Conservation (phyloP, 768 basidiomycete genomes). For the Pilatotrama ljubarskyi region DNA sequence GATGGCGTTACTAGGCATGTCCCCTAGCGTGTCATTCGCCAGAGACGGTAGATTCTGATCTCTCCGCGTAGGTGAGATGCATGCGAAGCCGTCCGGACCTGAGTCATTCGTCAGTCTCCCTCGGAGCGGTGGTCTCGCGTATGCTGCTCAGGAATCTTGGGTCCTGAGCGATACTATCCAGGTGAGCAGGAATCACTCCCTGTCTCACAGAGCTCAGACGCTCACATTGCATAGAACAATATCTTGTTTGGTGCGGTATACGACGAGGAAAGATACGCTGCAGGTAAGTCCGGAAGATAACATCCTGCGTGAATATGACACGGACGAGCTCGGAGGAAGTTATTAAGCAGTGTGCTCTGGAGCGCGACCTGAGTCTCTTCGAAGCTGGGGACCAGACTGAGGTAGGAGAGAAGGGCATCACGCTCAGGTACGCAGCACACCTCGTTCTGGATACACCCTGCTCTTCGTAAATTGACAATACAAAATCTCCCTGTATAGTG, state of each 20-base stretch:
- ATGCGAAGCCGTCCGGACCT: constrained; percentile 49
- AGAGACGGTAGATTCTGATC: neutral
- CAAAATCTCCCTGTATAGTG: constrained; percentile 28
- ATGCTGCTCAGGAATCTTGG: constrained; percentile 84
- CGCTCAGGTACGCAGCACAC: constrained; percentile 32
- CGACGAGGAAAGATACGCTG: constrained; percentile 45
- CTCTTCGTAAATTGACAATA: too few relatives aligned
- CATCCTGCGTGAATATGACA: neutral
- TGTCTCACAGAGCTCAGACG: too few relatives aligned
- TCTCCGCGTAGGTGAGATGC: constrained; percentile 54
- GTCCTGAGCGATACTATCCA: constrained; percentile 76
- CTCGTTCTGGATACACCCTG: too few relatives aligned
- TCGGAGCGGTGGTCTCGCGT: constrained; percentile 66
- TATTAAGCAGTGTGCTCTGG: constrained; percentile 40
- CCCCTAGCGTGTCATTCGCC: neutral
- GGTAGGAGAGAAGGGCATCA: constrained; percentile 60
- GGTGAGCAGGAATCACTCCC: too few relatives aligned
- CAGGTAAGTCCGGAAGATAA: constrained; percentile 28
- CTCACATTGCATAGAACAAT: constrained; percentile 36
- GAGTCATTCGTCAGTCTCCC: constrained; percentile 73
- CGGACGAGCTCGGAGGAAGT: constrained; percentile 23
- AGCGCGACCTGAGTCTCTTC: constrained; percentile 47
- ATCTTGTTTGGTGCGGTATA: constrained; percentile 49
- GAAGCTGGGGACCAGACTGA: constrained; percentile 53
- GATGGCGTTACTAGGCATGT: constrained; percentile 10